Evolutionary conservation across 768 basidiomycete genomes (phyloP), one percentile per base, ranked within the genome.

Genomic region (Leccinum arenicola): DNA sequence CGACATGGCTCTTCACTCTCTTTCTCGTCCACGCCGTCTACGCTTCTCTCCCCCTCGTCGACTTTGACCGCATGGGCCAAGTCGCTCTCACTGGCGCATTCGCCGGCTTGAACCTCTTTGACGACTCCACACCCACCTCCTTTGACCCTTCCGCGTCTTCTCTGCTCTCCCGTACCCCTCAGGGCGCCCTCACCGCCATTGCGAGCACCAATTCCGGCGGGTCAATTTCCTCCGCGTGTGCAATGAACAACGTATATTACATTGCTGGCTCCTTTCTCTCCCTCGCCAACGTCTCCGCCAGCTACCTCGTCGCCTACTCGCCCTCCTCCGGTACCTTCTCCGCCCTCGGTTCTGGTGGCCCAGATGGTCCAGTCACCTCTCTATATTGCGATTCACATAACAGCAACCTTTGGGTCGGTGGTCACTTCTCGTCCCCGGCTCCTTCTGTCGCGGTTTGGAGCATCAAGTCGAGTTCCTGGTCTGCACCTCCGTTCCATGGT

Each of bases 41-140:
- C 59, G 82, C 80, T 9, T 71, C 78, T 6, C 74, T 84, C 14
- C 85, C 85, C 6, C 75, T 78, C 60, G 78, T 90, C 66, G 89
- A 91, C 73, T 88, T 86, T 67, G 75, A 80, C 66, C 87, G 89
- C 55, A 95, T 99, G 92, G 96, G 96, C 63, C 87, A 81, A 56
- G 94, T 98, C 52, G 94, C 87, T 57, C 80, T 98, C 45, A 86
- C 88, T 27, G 96, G 96, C 58, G 80, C 90, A 35, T 99, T 98
- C 70, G 83, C 89, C 23, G 96, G 95, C 49, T 78, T 99, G 61
- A 89, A 88, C 69, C 68, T 95, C 58, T 87, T 89, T 79, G 77
- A 84, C 68, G 83, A 76, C 60, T 82, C 76, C 58, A 73, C 83
- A 33, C 66, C 81, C 51, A 69, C 82, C 64, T 68, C 84, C 35